These are phyloP conservation scores for Flaveria linearis DNA, from an alignment of 129 eudicot species.

Conservation along the genomic window DNA sequence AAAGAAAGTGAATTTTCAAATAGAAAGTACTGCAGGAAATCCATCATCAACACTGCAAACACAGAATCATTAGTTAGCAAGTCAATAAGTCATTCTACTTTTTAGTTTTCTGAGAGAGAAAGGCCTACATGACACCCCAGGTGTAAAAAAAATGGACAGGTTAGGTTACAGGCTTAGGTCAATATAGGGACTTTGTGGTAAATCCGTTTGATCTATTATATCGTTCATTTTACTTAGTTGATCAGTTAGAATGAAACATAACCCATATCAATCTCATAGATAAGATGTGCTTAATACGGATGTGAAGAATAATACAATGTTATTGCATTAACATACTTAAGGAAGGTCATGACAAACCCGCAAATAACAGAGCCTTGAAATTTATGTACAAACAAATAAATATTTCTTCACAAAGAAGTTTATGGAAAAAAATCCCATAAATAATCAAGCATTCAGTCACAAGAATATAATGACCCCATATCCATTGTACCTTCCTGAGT, in stretches of 20 bases:
- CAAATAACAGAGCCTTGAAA: background rate
- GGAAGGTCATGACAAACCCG: background rate
- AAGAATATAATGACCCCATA: slow-evolving; percentile 15
- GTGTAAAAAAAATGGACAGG: background rate
- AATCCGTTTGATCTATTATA: too few species aligned
- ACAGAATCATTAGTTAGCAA: slow-evolving; percentile 5
- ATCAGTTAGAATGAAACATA: background rate
- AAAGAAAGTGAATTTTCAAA: slow-evolving; percentile 62
- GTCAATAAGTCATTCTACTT: slow-evolving; percentile 15
- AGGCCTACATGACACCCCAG: background rate
- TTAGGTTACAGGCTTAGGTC: background rate
- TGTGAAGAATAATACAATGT: background rate
- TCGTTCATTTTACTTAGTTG: background rate
- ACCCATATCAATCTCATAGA: background rate
- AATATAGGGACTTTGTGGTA: background rate
- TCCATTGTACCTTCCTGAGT: slow-evolving; percentile 62
- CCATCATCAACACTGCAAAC: slow-evolving; percentile 84
- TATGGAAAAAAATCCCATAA: background rate
- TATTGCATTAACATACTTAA: slow-evolving; percentile 19
- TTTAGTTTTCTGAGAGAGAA: slow-evolving; percentile 1
- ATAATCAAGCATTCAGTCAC: slow-evolving; percentile 13
- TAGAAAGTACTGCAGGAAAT: slow-evolving; percentile 75
- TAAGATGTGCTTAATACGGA: background rate
- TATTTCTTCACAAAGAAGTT: slow-evolving; percentile 10
- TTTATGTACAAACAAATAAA: too few species aligned